Percentiles rank a stretch among this genome's conserved stretches.
Evolutionary conservation across 441 rosid genomes (phyloP).

Genomic region (Corymbia calophylla): DNA sequence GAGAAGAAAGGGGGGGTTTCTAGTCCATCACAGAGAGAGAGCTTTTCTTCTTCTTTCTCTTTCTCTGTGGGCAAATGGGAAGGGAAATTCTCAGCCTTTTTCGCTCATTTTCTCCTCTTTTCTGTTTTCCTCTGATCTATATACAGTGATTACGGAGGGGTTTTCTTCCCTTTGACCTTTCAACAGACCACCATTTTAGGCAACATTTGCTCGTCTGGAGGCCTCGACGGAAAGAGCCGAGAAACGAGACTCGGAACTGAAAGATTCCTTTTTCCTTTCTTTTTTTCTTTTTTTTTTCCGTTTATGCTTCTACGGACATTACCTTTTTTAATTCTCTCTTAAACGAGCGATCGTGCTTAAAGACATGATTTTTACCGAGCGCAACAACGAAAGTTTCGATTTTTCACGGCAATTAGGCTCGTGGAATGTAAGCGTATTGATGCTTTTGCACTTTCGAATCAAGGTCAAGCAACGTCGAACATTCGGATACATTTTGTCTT

Average conservation of each 20-base stretch:
- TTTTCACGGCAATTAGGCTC: background rate
- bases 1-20: background rate
- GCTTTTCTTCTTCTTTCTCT: background rate
- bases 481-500: background rate
- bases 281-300: background rate
- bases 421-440: background rate
- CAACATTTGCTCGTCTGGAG: slow-evolving; percentile 24
- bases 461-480: background rate
- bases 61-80: background rate
- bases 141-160: slow-evolving; percentile 8
- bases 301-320: background rate
- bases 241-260: background rate
- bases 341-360: background rate
- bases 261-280: background rate
- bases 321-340: background rate
- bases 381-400: background rate
- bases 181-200: slow-evolving; percentile 38
- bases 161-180: slow-evolving; percentile 34
- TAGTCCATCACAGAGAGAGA: slow-evolving; percentile 12
- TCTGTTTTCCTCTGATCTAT: background rate
- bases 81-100: background rate
- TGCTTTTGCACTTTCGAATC: background rate
- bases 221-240: background rate
- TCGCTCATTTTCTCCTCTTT: background rate
- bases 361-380: background rate